A percentile compares a stretch with the other conserved stretches of the same genome.
Conservation (phyloP, 345 rosid species). For the Pistacia vera region DNA sequence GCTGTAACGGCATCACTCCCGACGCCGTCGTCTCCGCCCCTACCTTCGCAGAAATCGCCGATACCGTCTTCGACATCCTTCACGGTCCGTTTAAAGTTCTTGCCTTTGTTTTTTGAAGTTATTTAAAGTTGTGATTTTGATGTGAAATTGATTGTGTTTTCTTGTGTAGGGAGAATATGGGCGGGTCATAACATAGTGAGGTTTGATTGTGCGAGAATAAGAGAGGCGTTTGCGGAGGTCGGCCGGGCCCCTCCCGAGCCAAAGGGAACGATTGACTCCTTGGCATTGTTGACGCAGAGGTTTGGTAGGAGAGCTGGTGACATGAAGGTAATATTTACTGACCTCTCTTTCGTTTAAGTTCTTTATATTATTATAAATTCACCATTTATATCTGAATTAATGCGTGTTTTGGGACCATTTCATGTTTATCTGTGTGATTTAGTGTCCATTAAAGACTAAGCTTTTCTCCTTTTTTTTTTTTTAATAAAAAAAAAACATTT, state of each 20-base stretch:
- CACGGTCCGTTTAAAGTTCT: slow-evolving; percentile 42
- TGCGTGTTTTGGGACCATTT: no score
- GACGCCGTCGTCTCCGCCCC: slow-evolving; percentile 63
- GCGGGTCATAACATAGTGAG: slow-evolving; percentile 89
- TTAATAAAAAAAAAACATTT: no score
- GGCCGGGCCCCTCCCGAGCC: slow-evolving; percentile 76
- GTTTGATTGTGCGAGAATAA: slow-evolving; percentile 82
- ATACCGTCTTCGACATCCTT: slow-evolving; percentile 65
- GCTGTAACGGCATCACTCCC: slow-evolving; percentile 70
- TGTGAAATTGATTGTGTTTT: no score
- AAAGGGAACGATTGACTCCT: slow-evolving; percentile 70
- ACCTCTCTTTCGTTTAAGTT: background rate
- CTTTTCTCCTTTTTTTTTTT: no score
- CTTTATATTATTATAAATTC: no score
- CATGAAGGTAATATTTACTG: slow-evolving; percentile 63
- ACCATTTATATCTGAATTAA: no score
- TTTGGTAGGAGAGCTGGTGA: slow-evolving; percentile 93
- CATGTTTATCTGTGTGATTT: no score
- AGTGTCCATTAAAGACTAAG: no score
- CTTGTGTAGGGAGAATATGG: slow-evolving; percentile 74
- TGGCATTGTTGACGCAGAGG: slow-evolving; percentile 64
- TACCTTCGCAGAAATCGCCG: slow-evolving; percentile 67
- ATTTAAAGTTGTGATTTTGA: background rate
- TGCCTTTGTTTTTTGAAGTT: background rate
- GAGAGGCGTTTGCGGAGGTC: slow-evolving; percentile 75